Evolutionary conservation across 2,329 filamentous ascomycete genomes (phyloP).

Genomic region (Mariannaea sp.): DNA sequence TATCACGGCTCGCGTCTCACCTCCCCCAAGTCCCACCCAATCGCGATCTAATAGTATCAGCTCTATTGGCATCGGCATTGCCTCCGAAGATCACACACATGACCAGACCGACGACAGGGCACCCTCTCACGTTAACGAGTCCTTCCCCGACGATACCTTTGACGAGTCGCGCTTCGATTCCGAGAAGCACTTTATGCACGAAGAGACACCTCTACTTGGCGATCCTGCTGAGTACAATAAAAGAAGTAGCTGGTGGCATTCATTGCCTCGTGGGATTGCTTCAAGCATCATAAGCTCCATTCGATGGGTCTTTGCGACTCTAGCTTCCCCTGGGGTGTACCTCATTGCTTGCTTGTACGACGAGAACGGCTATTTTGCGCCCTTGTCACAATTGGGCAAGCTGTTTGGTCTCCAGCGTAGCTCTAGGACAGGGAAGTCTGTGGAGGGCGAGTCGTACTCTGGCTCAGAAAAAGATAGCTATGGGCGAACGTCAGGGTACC

Average conservation of each 20-base stretch:
- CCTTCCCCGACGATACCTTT: conserved; percentile 44
- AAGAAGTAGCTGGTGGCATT: conserved; percentile 55
- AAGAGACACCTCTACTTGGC: conserved; percentile 68
- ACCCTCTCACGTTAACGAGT: conserved; percentile 43
- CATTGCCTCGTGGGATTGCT: conserved; percentile 71
- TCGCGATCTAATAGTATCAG: conserved; percentile 66
- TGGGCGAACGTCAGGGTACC: conserved; percentile 37
- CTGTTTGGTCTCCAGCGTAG: conserved; percentile 58
- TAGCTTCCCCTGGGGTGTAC: conserved; percentile 81
- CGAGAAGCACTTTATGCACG: conserved; percentile 49
- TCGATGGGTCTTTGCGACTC: conserved; percentile 75
- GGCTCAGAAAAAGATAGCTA: conserved; percentile 37
- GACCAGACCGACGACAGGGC: conserved; percentile 40
- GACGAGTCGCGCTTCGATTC: conserved; percentile 45
- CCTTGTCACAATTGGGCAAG: conserved; percentile 73
- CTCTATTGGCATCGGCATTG: conserved; percentile 54
- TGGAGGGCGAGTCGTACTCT: conserved; percentile 34
- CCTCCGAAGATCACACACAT: conserved; percentile 45
- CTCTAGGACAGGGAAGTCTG: conserved; percentile 50
- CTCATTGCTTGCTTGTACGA: conserved; percentile 83
- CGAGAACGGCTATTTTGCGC: conserved; percentile 76
- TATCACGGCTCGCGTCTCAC: conserved; percentile 80
- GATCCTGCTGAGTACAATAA: conserved; percentile 43
- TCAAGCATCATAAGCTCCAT: conserved; percentile 75
- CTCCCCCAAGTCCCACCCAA: conserved; percentile 59